Evolutionary conservation across 140 eudicot species (phyloP), one percentile per base, ranked within the genome.

Genomic region (Erigeron philadelphicus): DNA sequence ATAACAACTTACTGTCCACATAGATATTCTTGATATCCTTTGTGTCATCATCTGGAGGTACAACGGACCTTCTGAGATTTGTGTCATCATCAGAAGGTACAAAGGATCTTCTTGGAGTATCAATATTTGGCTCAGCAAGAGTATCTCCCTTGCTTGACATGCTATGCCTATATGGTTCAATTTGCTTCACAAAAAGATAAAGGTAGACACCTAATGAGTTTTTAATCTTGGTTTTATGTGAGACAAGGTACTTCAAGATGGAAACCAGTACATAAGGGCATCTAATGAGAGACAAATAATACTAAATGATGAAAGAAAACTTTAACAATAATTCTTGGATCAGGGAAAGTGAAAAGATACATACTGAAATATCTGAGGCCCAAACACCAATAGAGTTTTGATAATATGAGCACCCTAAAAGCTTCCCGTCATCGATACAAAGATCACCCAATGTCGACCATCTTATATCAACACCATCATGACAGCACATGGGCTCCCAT

Each of bases 401-500:
- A 80, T 83, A 70, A 82, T 83, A 85, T 59, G 99, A 85, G 81
- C 95, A 87, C 57, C 99, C 99, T 67, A 87, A 73, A 71, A 89
- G 87, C 72, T 89, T 89, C 43, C 89, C 90, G 73, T 87, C 95
- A 47, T 89, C 73, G 49, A 93, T 78, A 72, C 89, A 84, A 43
- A 93, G 75, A 84, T 93, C 99, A 68, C 89, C 90, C 57, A 93
- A 72, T 0, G 88, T 81, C 55, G 94, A 76, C 98, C 97, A 93
- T 64, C 90, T 87, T 72, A 93, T 79, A 58, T 89, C 97, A 68
- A 93, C 76, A 31, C 84, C 79, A 73, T 93, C 98, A 75, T 89
- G 99, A 76, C 94, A 87, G 54, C 76, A 57, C 64, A 93, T 86
- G 78, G 99, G 99, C 86, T 93, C 96, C 96, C 95, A 93, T 71